Percentiles rank a stretch among this genome's conserved stretches.
Conservation (phyloP, 164 flowering plant genomes). For the Pachysandra terminalis region DNA sequence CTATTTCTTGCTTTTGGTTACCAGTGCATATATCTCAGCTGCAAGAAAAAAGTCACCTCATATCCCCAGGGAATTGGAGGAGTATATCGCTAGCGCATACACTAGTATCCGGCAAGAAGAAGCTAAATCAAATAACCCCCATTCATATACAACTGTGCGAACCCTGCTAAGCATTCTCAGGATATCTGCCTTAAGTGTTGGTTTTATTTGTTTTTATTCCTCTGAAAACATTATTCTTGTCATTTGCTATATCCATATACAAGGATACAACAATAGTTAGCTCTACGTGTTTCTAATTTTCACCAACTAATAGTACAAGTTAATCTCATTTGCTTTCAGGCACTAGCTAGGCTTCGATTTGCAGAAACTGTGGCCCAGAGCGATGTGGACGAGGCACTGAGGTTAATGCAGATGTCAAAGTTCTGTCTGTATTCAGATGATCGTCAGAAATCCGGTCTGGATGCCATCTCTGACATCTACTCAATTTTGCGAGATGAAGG, state of each 20-base stretch:
- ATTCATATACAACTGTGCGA: slow-evolving; percentile 91
- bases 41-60: slow-evolving; percentile 79
- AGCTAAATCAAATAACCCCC: slow-evolving; percentile 84
- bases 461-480: slow-evolving; percentile 96
- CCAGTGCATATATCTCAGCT: slow-evolving; percentile 89
- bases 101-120: slow-evolving; percentile 94
- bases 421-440: slow-evolving; percentile 95
- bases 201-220: neutral
- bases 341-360: slow-evolving; percentile 96
- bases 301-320: too few relatives aligned
- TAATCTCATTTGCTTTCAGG: slow-evolving; percentile 37
- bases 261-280: neutral
- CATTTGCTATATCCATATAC: neutral
- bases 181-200: slow-evolving; percentile 81
- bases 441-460: slow-evolving; percentile 85
- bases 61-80: slow-evolving; percentile 87
- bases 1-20: slow-evolving; percentile 14
- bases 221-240: neutral
- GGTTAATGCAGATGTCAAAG: slow-evolving; percentile 99
- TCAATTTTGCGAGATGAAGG: slow-evolving; percentile 96
- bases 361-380: slow-evolving; percentile 90
- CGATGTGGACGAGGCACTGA: slow-evolving; percentile 96
- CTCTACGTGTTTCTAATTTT: neutral
- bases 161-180: slow-evolving; percentile 97
- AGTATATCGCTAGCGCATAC: slow-evolving; percentile 91